Conservation (phyloP, 345 rosid species). For the Eutrema japonicum region DNA sequence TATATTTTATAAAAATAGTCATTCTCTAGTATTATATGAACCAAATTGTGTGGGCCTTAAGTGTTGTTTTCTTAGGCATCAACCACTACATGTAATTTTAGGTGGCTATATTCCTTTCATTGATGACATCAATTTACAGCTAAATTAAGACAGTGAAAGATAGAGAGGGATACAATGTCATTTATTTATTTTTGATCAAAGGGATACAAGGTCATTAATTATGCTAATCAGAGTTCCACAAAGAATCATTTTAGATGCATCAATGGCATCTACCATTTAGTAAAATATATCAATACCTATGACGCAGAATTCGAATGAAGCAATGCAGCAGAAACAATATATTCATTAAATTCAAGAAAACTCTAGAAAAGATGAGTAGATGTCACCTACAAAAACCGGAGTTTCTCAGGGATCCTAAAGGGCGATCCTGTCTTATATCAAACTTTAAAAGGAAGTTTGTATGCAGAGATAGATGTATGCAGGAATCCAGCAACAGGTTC, state of each 20-base stretch:
- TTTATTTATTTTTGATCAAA: neutral
- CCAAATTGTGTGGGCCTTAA: conserved; percentile 25
- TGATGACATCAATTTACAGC: conserved; percentile 43
- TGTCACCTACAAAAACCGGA: no score
- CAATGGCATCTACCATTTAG: conserved; percentile 8
- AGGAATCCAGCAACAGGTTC: neutral
- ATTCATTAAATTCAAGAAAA: neutral
- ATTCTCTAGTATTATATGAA: conserved; percentile 29
- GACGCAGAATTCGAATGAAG: conserved; percentile 6
- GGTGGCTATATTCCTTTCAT: conserved; percentile 22
- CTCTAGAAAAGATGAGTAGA: neutral
- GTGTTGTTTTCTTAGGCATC: conserved; percentile 26
- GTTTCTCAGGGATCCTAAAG: no score
- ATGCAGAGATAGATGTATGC: neutral
- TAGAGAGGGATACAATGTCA: conserved; percentile 18
- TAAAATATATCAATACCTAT: neutral
- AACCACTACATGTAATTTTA: conserved; percentile 40
- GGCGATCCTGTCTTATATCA: neutral
- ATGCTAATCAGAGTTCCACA: conserved; percentile 8
- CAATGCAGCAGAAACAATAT: neutral
- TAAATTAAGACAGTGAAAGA: conserved; percentile 30
- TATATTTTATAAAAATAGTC: conserved; percentile 9
- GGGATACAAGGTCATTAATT: conserved; percentile 1
- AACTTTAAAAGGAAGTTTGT: neutral
- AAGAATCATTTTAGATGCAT: conserved; percentile 18